Percentiles rank a stretch among this genome's conserved stretches.
Evolutionary conservation across 257 asterid species (phyloP).

Genomic region (Solanum medicagineum): DNA sequence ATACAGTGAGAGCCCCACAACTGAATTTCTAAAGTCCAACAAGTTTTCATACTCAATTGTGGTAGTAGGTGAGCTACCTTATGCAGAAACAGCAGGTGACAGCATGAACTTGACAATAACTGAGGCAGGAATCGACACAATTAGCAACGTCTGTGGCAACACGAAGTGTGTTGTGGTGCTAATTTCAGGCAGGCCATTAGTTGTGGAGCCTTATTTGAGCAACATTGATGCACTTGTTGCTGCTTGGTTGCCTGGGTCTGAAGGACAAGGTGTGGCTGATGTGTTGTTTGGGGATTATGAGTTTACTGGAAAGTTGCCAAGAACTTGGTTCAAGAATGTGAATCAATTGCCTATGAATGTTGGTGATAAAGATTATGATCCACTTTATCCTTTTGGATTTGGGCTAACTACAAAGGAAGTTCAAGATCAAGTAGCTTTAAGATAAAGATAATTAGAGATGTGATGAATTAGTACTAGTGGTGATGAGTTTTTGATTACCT

Average conservation of each 20-base stretch:
- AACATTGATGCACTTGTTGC: constrained; percentile 45
- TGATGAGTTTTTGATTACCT: too few relatives aligned
- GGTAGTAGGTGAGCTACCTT: constrained; percentile 47
- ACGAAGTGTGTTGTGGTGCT: constrained; percentile 44
- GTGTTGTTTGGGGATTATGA: constrained; percentile 47
- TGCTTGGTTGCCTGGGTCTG: constrained; percentile 65
- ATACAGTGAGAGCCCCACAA: constrained; percentile 11
- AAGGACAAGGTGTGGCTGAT: constrained; percentile 56
- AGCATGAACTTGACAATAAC: constrained; percentile 22
- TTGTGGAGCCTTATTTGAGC: constrained; percentile 25
- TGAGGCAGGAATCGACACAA: constrained; percentile 19
- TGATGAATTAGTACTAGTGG: too few relatives aligned
- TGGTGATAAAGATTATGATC: constrained; percentile 44
- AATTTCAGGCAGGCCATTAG: constrained; percentile 44
- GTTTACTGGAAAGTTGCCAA: constrained; percentile 37
- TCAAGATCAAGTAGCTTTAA: not conserved
- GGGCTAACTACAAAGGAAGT: constrained; percentile 30
- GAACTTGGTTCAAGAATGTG: constrained; percentile 51
- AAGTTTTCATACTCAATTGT: constrained; percentile 36
- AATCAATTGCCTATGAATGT: constrained; percentile 55
- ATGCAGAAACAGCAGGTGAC: constrained; percentile 37
- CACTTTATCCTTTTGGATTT: constrained; percentile 45
- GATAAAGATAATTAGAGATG: not conserved
- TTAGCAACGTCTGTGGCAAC: constrained; percentile 23
- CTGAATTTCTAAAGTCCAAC: constrained; percentile 9